Evolutionary conservation across 164 flowering plant species (phyloP), one percentile per base, ranked within the genome.

Genomic region (Stephania yunnanensis): DNA sequence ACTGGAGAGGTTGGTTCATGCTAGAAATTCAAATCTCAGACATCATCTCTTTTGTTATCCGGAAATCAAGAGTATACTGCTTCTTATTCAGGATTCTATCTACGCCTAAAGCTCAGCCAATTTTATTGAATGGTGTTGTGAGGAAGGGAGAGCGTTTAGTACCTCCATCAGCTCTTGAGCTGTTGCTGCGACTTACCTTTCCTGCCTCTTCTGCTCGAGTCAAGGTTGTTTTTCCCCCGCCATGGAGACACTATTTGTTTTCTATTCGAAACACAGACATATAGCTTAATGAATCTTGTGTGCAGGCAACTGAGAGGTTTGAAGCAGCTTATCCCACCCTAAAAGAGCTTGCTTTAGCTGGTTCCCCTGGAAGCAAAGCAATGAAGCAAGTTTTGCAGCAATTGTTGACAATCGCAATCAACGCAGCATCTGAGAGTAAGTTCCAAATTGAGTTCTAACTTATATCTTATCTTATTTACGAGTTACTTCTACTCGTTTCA

Each of bases 221-320:
- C 20, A 95, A 93, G 94, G 99, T 95, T 66, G 69, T 77, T 77
- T 31, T 76, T 61, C 7, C 68, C 22, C 68, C 50, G 20, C 44
- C n/a, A 22, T 48, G 69, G 30, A 44, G 70, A 50, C 42, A 25
- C 66, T 19, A 2, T 58, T 55, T 61, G 65, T n/a, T 61, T 8
- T 2, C 66, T 17, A 61, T n/a, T 61, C 15, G 65, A 58, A 58
- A 58, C 65, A 58, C 22, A 58, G 65, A 58, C 65, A 58, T 58
- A 20, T 6, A 58, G n/a, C 66, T 19, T 22, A 61, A 7, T 76
- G 17, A 17, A 4, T 11, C 22, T 67, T 61, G 68, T 80, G 69
- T 79, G 63, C 81, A 95, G 99, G 97, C 97, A 48, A 93, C 98
- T 66, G 99, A 95, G 76, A 89, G 99, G 83, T 93, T 95, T 82